These are phyloP conservation scores for Aspergillus sp. DNA, from an alignment of 2,329 filamentous ascomycete genomes.

Conservation along the genomic window DNA sequence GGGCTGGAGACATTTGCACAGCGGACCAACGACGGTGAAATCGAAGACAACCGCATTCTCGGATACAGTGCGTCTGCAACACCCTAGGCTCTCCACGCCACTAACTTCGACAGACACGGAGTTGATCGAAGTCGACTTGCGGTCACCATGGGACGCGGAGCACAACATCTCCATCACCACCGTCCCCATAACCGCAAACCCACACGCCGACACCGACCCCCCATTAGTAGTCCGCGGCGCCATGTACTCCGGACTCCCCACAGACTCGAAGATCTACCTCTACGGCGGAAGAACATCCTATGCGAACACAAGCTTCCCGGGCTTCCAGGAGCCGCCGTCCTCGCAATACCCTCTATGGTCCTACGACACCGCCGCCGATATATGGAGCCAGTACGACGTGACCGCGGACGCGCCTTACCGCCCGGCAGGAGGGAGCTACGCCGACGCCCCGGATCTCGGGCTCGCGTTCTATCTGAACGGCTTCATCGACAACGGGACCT, in stretches of 20 bases:
- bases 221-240: constrained; percentile 27
- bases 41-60: constrained; percentile 18
- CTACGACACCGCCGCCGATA: constrained; percentile 18
- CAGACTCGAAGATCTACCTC: constrained; percentile 25
- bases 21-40: constrained; percentile 12
- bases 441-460: constrained; percentile 36
- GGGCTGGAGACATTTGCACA: constrained; percentile 24
- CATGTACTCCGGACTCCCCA: constrained; percentile 22
- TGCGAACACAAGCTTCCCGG: constrained; percentile 28
- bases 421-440: constrained; percentile 36
- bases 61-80: constrained; percentile 24
- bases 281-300: constrained; percentile 31
- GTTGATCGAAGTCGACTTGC: constrained; percentile 27
- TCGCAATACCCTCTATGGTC: constrained; percentile 30
- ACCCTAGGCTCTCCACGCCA: neutral
- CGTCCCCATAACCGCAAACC: constrained; percentile 19
- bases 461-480: constrained; percentile 42
- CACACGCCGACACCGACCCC: constrained; percentile 18
- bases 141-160: constrained; percentile 28
- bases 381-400: constrained; percentile 28
- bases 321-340: constrained; percentile 22
- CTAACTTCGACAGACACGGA: constrained; percentile 19
- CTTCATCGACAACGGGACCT: constrained; percentile 36
- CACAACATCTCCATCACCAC: constrained; percentile 25
- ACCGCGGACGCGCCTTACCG: constrained; percentile 17